phyloP scores from a whole-genome alignment of 805 yeast genomes.

The Schizosaccharomyces pombe region DNA sequence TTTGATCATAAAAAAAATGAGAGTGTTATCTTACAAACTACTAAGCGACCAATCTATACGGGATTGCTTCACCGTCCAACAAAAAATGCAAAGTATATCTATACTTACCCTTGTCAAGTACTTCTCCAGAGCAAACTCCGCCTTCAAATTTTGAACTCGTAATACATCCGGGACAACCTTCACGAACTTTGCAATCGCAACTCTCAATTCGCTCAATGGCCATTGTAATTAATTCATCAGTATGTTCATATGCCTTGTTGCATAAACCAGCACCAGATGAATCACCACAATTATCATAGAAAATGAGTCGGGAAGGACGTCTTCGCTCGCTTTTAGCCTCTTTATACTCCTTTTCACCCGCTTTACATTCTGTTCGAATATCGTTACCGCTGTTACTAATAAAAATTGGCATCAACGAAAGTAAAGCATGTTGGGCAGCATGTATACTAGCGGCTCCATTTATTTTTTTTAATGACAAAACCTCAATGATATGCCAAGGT shows the following conservation, averaged over 20 bases:
- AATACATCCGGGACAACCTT: slow-evolving; percentile 22
- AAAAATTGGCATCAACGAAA: slow-evolving; percentile 52
- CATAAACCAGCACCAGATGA: slow-evolving; percentile 32
- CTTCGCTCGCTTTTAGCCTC: slow-evolving; percentile 41
- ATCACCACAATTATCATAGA: slow-evolving; percentile 70
- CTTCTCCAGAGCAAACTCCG: slow-evolving; percentile 28
- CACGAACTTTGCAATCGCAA: slow-evolving; percentile 30
- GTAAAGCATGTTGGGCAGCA: slow-evolving; percentile 79
- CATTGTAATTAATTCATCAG: slow-evolving; percentile 38
- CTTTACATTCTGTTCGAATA: slow-evolving; percentile 80
- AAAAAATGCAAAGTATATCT: slow-evolving; percentile 28
- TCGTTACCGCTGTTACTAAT: slow-evolving; percentile 46
- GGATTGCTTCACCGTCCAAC: too few relatives aligned
- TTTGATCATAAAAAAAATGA: too few relatives aligned
- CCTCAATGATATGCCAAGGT: slow-evolving; percentile 37
- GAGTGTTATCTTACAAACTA: too few relatives aligned
- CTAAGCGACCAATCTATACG: too few relatives aligned
- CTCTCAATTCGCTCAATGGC: slow-evolving; percentile 34
- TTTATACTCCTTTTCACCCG: slow-evolving; percentile 90
- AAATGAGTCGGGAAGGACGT: slow-evolving; percentile 70
- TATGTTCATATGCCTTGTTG: slow-evolving; percentile 54
- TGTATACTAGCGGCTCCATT: slow-evolving; percentile 83
- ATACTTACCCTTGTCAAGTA: slow-evolving; percentile 73
- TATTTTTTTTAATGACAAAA: slow-evolving; percentile 32
- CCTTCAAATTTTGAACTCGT: slow-evolving; percentile 47